Evolutionary conservation across 495 filamentous ascomycete species (phyloP).

Genomic region (Penicillium paradoxum): DNA sequence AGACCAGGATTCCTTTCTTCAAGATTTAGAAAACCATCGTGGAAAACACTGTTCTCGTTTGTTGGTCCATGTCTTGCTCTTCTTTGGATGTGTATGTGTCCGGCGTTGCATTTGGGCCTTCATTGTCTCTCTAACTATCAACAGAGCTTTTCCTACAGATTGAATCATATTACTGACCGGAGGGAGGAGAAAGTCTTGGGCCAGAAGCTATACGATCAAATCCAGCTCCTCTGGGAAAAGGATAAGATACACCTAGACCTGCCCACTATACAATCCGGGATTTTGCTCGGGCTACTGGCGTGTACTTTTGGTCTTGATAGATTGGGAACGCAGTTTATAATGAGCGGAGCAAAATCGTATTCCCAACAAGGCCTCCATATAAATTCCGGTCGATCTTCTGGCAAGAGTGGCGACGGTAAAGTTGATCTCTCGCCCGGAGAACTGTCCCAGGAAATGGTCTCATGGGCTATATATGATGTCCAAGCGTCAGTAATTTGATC

Average conservation of each 20-base stretch:
- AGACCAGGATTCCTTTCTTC: slow-evolving; percentile 19
- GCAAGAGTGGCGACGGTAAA: background rate
- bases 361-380: slow-evolving; percentile 7
- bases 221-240: slow-evolving; percentile 20
- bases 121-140: slow-evolving; percentile 3
- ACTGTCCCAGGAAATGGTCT: slow-evolving; percentile 19
- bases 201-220: slow-evolving; percentile 18
- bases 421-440: background rate
- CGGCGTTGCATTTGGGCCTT: background rate
- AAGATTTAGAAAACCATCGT: slow-evolving; percentile 16
- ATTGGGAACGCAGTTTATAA: slow-evolving; percentile 22
- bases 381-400: background rate
- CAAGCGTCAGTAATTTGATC: slow-evolving; percentile 15
- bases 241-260: slow-evolving; percentile 11
- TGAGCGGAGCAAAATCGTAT: slow-evolving; percentile 18
- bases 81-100: slow-evolving; percentile 21
- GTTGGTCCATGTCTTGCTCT: slow-evolving; percentile 20
- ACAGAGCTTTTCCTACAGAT: slow-evolving; percentile 24
- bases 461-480: slow-evolving; percentile 24
- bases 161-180: slow-evolving; percentile 21
- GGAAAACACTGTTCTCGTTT: slow-evolving; percentile 15
- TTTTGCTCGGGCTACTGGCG: slow-evolving; percentile 22
- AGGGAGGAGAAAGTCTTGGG: slow-evolving; percentile 23
- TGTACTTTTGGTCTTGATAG: slow-evolving; percentile 28
- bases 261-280: slow-evolving; percentile 22